These are phyloP conservation scores for Leishmania turanica DNA, from an alignment of 208 protist genomes.

Conservation along the genomic window DNA sequence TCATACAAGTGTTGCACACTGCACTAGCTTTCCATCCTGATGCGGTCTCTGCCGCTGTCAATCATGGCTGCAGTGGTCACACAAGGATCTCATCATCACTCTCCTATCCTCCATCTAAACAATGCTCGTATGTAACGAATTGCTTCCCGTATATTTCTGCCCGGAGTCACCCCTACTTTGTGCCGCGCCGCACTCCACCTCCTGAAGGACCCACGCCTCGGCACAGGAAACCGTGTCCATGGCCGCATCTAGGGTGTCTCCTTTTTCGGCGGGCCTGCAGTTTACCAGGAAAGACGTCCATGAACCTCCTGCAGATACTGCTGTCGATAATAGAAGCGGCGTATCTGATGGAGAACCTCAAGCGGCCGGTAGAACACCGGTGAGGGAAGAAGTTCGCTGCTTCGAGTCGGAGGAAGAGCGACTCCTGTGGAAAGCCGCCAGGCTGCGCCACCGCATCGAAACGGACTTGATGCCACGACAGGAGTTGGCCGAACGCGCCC, in stretches of 20 bases:
- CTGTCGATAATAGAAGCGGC: background rate
- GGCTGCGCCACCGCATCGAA: constrained; percentile 6
- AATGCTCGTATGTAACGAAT: background rate
- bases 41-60: background rate
- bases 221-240: constrained; percentile 4
- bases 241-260: background rate
- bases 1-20: background rate
- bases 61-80: background rate
- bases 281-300: constrained; percentile 9
- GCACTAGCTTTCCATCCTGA: background rate
- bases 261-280: constrained; percentile 22
- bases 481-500: constrained; percentile 7
- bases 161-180: background rate
- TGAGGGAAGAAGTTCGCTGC: no score
- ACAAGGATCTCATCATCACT: background rate
- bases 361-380: background rate
- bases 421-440: constrained; percentile 7
- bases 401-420: constrained; percentile 16
- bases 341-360: background rate
- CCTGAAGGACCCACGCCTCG: background rate
- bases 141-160: background rate
- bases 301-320: background rate
- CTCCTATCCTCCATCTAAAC: background rate
- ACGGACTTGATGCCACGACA: constrained; percentile 11
- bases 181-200: background rate